Percentiles rank a stretch among this genome's conserved stretches.
These are phyloP conservation scores for Claviceps monticola DNA, from an alignment of 2,329 filamentous ascomycete species.

Conservation along the genomic window DNA sequence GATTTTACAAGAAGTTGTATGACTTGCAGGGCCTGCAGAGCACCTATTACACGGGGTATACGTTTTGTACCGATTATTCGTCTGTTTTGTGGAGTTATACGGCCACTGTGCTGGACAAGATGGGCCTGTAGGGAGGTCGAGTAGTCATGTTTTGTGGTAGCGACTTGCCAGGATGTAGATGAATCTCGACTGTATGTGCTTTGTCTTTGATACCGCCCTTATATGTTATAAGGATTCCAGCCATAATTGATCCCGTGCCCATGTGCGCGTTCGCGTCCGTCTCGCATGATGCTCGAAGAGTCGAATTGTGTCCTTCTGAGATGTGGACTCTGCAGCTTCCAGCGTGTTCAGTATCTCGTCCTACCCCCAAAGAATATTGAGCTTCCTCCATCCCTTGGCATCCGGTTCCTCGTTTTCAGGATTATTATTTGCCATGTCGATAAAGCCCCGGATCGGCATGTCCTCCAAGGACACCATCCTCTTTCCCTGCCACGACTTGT, in stretches of 20 bases:
- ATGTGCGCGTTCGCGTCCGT: too few species aligned
- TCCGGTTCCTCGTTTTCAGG: conserved; percentile 4
- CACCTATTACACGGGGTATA: conserved; percentile 22
- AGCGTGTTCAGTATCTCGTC: not conserved
- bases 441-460: conserved; percentile 10
- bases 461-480: conserved; percentile 8
- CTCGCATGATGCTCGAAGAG: too few species aligned
- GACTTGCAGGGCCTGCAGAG: conserved; percentile 19
- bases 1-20: conserved; percentile 21
- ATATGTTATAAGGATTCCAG: too few species aligned
- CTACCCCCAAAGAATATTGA: conserved; percentile 10
- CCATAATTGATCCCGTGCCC: too few species aligned
- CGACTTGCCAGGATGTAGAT: not conserved
- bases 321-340: not conserved
- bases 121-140: not conserved
- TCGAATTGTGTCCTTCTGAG: not conserved
- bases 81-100: conserved; percentile 14
- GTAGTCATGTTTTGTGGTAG: not conserved
- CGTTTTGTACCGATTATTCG: conserved; percentile 13
- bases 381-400: conserved; percentile 7
- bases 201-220: too few species aligned
- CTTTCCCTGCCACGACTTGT: conserved; percentile 29
- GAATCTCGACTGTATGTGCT: too few species aligned
- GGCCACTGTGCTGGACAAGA: conserved; percentile 6
- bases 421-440: conserved; percentile 7